These are phyloP conservation scores for Tricholoma terreum DNA, from an alignment of 768 basidiomycete species.

Conservation along the genomic window DNA sequence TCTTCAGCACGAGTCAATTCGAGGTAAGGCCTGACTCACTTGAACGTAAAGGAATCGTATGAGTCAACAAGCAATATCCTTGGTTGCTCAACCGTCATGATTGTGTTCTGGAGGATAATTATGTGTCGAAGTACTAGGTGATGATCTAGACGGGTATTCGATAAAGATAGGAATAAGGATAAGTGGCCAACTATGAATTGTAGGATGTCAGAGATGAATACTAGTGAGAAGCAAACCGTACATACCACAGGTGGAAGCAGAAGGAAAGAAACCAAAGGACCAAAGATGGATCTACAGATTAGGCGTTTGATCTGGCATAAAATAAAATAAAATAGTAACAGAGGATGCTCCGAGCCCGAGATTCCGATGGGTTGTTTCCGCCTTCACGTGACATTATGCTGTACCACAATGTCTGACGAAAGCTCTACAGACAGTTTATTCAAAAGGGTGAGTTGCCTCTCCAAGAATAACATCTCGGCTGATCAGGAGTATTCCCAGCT, in stretches of 20 bases:
- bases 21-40: slow-evolving; percentile 44
- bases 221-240: neutral
- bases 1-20: neutral
- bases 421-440: slow-evolving; percentile 32
- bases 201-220: neutral
- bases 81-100: slow-evolving; percentile 39
- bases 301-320: neutral
- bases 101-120: neutral
- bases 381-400: neutral
- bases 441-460: slow-evolving; percentile 29
- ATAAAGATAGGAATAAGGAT: neutral
- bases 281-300: neutral
- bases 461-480: neutral
- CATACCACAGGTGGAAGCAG: slow-evolving; percentile 1
- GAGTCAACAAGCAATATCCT: slow-evolving; percentile 75
- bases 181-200: neutral
- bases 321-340: no score
- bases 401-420: slow-evolving; percentile 15
- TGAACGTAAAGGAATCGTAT: slow-evolving; percentile 87
- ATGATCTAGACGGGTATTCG: neutral
- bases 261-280: neutral
- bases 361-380: neutral
- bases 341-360: no score
- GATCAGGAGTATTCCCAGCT: slow-evolving; percentile 32
- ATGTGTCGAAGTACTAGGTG: neutral